A percentile compares a stretch with the other conserved stretches of the same genome.
phyloP scores from a whole-genome alignment of 768 basidiomycete species.

The Lanmaoa pseudosensibilis region DNA sequence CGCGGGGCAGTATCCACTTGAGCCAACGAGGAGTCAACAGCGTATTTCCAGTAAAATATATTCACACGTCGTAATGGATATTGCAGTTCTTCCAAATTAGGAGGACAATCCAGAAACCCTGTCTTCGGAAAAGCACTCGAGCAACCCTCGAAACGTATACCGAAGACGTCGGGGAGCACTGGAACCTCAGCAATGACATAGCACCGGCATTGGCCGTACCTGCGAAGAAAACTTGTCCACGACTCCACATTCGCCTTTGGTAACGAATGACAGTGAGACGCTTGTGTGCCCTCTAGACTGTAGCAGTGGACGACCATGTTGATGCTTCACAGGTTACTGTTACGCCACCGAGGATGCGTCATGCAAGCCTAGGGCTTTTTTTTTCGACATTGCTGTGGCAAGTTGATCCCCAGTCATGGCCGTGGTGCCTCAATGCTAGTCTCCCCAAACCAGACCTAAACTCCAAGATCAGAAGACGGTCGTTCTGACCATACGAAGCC shows the following conservation, averaged over 20 bases:
- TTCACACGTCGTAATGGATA: background rate
- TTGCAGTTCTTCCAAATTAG: background rate
- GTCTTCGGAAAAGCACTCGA: too few species aligned
- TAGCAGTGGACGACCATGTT: background rate
- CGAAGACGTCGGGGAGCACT: background rate
- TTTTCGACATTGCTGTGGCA: too few species aligned
- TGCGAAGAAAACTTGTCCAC: too few species aligned
- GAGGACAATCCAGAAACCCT: background rate
- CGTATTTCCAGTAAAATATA: background rate
- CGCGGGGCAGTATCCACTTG: background rate
- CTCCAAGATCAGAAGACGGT: too few species aligned
- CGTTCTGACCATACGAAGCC: too few species aligned
- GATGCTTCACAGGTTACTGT: background rate
- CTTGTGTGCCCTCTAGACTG: background rate
- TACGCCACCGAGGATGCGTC: too few species aligned
- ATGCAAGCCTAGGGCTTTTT: too few species aligned
- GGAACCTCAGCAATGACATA: too few species aligned
- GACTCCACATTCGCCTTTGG: too few species aligned
- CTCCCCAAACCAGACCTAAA: too few species aligned
- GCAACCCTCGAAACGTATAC: background rate
- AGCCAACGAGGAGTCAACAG: background rate
- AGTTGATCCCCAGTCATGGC: too few species aligned
- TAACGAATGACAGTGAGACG: too few species aligned
- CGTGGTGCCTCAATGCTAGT: background rate
- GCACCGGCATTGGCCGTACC: background rate